phyloP scores from a whole-genome alignment of 306 rosid species.

The Cicer chorassanicum region DNA sequence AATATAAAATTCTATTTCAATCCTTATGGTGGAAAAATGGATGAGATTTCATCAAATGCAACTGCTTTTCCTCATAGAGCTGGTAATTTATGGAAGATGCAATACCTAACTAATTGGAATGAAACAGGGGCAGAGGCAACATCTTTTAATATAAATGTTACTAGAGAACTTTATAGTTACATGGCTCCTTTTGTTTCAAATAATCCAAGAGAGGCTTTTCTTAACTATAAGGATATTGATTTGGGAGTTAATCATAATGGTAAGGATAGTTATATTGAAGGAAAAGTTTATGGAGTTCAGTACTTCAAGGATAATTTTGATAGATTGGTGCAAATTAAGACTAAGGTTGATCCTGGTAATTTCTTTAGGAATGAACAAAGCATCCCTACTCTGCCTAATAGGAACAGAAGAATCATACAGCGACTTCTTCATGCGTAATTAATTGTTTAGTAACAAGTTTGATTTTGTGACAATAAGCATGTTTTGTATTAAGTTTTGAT shows the following conservation, averaged over 20 bases:
- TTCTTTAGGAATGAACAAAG: conserved; percentile 79
- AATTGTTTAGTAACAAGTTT: neutral
- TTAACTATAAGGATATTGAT: conserved; percentile 74
- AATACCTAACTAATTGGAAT: conserved; percentile 73
- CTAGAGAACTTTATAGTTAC: conserved; percentile 55
- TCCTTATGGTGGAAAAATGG: conserved; percentile 82
- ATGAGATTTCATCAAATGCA: conserved; percentile 56
- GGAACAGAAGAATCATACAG: neutral
- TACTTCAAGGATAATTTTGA: conserved; percentile 73
- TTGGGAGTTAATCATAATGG: conserved; percentile 68
- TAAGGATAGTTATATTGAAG: conserved; percentile 55
- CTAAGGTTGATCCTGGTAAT: conserved; percentile 67
- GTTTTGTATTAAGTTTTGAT: too few relatives aligned
- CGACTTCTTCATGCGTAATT: neutral
- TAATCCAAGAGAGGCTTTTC: conserved; percentile 70
- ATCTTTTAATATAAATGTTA: conserved; percentile 47
- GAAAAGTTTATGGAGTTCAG: conserved; percentile 61
- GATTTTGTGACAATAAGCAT: too few relatives aligned
- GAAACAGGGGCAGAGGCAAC: conserved; percentile 49
- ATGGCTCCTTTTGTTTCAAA: conserved; percentile 73
- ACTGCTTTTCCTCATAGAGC: conserved; percentile 73
- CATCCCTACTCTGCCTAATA: conserved; percentile 50
- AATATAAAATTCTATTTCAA: conserved; percentile 55
- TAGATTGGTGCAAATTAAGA: conserved; percentile 66
- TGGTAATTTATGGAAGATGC: conserved; percentile 69